Conservation (phyloP, 202 grass and related monocot species). For the Elaeis oleifera region DNA sequence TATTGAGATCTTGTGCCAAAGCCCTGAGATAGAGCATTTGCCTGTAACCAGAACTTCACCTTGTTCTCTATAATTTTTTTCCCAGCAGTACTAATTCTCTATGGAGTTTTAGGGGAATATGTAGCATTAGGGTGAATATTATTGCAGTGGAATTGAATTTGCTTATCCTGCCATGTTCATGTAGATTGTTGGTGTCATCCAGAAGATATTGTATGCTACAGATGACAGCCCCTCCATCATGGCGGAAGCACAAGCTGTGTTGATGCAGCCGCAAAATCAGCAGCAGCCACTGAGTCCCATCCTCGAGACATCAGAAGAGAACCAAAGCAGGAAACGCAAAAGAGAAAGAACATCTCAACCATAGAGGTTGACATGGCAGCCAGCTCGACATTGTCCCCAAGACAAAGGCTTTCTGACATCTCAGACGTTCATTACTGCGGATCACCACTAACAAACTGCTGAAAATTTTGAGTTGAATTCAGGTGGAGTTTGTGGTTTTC, state of each 20-base stretch:
- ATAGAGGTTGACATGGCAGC: slow-evolving; percentile 56
- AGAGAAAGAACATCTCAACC: slow-evolving; percentile 73
- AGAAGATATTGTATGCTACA: slow-evolving; percentile 65
- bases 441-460: slow-evolving; percentile 70
- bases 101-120: no score
- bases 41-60: slow-evolving; percentile 34
- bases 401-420: slow-evolving; percentile 77
- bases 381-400: slow-evolving; percentile 34
- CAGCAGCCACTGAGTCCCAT: slow-evolving; percentile 59
- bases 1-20: slow-evolving; percentile 82
- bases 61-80: background rate
- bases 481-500: no score
- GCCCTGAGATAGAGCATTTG: slow-evolving; percentile 48
- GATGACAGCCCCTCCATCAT: slow-evolving; percentile 40
- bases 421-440: slow-evolving; percentile 64
- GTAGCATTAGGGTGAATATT: no score
- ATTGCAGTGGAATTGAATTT: background rate
- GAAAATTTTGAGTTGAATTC: slow-evolving; percentile 2
- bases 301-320: slow-evolving; percentile 47
- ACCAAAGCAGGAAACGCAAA: slow-evolving; percentile 28
- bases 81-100: no score
- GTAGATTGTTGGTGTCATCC: slow-evolving; percentile 55
- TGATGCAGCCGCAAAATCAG: slow-evolving; percentile 35
- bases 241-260: slow-evolving; percentile 54
- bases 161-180: background rate